Evolutionary conservation across 352 stramenopile genomes (phyloP), one percentile per base, ranked within the genome.

Genomic region (Phytophthora agathidicida): DNA sequence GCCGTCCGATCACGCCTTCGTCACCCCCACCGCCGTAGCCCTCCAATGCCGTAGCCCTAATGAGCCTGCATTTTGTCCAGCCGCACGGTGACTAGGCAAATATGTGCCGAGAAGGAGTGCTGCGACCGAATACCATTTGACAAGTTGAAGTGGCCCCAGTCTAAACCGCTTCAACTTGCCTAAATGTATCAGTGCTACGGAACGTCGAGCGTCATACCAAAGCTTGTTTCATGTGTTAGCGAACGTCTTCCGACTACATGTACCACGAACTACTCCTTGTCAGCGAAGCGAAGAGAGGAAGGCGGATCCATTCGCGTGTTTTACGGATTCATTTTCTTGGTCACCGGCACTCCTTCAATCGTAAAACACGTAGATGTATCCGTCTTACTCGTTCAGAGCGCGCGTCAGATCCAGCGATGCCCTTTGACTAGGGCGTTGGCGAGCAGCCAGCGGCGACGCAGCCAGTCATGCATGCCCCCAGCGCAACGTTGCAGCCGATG

Each of bases 381-480:
- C 16, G 27, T 58, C 27, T 33, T 43, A 44, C 38, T 28, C 16
- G n/a, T 33, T 37, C 4, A n/a, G 9, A 31, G n/a, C 16, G 13
- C 13, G 19, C 19, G 35, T 14, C 11, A 11, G 35, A 19, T 30
- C 31, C 31, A 26, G 41, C 9, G 26, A 5, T 22, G 33, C 11
- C 27, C 13, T 4, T 10, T 5, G 7, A 38, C 16, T 64, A 76
- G 22, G 66, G 66, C 3, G 61, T 76, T 23, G 65, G 72, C 5
- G 43, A 27, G 3, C 44, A 33, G 6, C 66, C 57, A 60, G 46
- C 49, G 28, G 65, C 47, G 67, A 67, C 44, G 48, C 71, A 86
- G 23, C 33, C 35, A 10, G 62, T 52, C 77, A 86, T 86, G 41
- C 77, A 86, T 0, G 37, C 44, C 2, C 58, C 60, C 8, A 76